Percentiles rank a stretch among this genome's conserved stretches.
Conservation (phyloP, 2,329 filamentous ascomycete species). For the Colletotrichum chrysophilum region DNA sequence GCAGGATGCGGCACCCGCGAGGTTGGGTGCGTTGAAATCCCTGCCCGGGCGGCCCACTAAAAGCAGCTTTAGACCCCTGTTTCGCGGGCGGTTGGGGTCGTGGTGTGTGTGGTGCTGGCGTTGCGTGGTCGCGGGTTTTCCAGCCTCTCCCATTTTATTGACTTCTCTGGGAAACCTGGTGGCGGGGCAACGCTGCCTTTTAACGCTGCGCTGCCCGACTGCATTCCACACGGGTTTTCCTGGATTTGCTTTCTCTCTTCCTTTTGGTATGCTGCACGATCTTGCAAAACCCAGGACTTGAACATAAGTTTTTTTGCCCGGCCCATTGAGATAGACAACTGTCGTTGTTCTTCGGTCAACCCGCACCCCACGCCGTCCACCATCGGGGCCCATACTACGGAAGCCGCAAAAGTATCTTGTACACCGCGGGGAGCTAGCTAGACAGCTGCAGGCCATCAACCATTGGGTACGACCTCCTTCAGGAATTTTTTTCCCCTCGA, state of each 20-base stretch:
- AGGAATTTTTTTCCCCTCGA: background rate
- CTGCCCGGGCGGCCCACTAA: background rate
- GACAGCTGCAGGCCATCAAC: background rate
- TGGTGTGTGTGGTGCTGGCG: background rate
- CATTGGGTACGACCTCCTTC: background rate
- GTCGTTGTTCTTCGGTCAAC: background rate
- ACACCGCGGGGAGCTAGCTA: background rate
- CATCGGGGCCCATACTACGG: background rate
- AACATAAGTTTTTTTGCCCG: background rate
- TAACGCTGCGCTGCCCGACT: conserved; percentile 28
- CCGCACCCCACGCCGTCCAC: background rate
- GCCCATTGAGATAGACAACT: background rate
- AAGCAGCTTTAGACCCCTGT: conserved; percentile 14
- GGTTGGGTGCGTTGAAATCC: conserved; percentile 14
- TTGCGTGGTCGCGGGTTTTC: conserved; percentile 18
- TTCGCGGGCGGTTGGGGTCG: conserved; percentile 11
- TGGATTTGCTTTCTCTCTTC: background rate
- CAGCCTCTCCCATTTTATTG: conserved; percentile 41
- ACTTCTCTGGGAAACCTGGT: conserved; percentile 38
- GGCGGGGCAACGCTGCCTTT: conserved; percentile 54
- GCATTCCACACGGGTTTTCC: conserved; percentile 1
- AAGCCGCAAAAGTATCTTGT: background rate
- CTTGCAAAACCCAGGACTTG: background rate
- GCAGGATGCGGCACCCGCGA: background rate
- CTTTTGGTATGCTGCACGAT: background rate